These are phyloP conservation scores for Panicum hallii DNA, from an alignment of 202 grass and related monocot species.

Conservation along the genomic window DNA sequence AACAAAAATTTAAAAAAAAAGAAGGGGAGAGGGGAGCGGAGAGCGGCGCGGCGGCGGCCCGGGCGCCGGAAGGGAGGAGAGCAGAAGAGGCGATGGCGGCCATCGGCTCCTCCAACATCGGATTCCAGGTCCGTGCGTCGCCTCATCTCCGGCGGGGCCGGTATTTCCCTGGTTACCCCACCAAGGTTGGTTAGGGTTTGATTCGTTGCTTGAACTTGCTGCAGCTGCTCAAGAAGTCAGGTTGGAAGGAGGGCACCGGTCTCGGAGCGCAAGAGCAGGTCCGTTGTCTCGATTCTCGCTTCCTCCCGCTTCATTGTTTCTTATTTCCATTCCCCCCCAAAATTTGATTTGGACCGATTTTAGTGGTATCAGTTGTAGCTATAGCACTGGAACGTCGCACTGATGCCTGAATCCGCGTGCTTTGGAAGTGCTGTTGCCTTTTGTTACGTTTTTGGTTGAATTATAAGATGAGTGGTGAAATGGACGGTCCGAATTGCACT, in stretches of 20 bases:
- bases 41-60: background rate
- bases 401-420: background rate
- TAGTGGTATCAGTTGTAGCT: background rate
- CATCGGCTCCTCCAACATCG: slow-evolving; percentile 92
- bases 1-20: background rate
- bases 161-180: background rate
- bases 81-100: slow-evolving; percentile 30
- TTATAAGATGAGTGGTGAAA: background rate
- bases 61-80: slow-evolving; percentile 1
- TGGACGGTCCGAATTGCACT: background rate
- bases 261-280: slow-evolving; percentile 92
- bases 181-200: slow-evolving; percentile 40
- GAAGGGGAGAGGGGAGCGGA: background rate
- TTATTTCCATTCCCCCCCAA: slow-evolving; percentile 13
- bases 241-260: slow-evolving; percentile 96
- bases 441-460: background rate
- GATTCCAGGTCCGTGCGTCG: slow-evolving; percentile 62
- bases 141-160: background rate
- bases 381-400: background rate
- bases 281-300: background rate
- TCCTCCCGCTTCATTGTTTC: background rate
- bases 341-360: background rate
- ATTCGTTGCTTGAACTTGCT: slow-evolving; percentile 23
- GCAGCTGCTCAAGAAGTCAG: slow-evolving; percentile 90
- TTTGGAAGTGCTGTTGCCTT: background rate